phyloP scores from a whole-genome alignment of 768 basidiomycete genomes.

The Serendipita sp. region DNA sequence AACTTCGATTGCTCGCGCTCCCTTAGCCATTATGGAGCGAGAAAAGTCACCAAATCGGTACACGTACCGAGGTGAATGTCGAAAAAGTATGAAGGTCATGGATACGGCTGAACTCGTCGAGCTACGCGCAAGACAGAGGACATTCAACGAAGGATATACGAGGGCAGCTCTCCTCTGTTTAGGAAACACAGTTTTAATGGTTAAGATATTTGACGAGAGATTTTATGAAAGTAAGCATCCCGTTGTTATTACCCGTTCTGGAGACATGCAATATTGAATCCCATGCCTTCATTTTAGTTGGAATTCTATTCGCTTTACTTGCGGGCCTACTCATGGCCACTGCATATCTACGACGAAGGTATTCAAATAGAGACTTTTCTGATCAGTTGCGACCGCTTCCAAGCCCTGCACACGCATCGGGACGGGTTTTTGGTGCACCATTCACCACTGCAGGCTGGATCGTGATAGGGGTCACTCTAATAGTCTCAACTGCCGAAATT shows the following conservation, averaged over 20 bases:
- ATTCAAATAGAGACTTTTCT: constrained; percentile 62
- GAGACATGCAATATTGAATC: not conserved
- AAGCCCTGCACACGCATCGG: constrained; percentile 29
- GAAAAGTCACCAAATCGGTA: not conserved
- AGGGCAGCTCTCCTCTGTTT: not conserved
- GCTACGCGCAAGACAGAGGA: constrained; percentile 62
- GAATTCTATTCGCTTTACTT: constrained; percentile 24
- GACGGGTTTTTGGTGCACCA: constrained; percentile 56
- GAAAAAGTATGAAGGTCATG: constrained; percentile 19
- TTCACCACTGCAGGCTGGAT: constrained; percentile 73
- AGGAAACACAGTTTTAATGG: constrained; percentile 54
- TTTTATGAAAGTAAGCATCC: constrained; percentile 52
- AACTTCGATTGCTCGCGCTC: too few relatives aligned
- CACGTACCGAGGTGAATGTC: constrained; percentile 18
- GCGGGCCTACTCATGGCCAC: constrained; percentile 42
- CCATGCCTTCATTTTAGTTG: constrained; percentile 13
- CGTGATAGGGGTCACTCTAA: constrained; percentile 34
- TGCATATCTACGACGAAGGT: constrained; percentile 44
- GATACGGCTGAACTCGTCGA: constrained; percentile 35
- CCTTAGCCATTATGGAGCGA: too few relatives aligned
- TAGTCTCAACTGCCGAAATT: constrained; percentile 51
- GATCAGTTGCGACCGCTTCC: constrained; percentile 29
- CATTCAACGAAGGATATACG: constrained; percentile 69
- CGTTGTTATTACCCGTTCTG: not conserved
- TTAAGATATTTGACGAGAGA: constrained; percentile 60